Evolutionary conservation across 2,329 filamentous ascomycete species (phyloP).

Genomic region (Ophiostoma perfectum): DNA sequence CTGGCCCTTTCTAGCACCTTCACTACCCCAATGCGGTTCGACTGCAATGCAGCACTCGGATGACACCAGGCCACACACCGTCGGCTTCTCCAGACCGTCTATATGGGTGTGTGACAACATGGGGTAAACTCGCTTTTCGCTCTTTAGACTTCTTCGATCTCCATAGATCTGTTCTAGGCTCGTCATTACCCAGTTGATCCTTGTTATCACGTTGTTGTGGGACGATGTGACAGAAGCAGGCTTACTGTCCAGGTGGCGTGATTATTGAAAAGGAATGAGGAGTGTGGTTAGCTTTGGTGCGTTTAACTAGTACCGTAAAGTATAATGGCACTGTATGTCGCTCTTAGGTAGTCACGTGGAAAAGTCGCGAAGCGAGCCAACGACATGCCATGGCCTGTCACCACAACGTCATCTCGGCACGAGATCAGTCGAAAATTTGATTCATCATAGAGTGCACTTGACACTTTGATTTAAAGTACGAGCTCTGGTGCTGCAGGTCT

Average conservation of each 20-base stretch:
- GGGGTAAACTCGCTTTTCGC: conserved; percentile 3
- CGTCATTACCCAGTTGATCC: no score
- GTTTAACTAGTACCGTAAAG: not conserved
- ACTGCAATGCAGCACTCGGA: not conserved
- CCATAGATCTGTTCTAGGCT: not conserved
- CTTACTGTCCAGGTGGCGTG: not conserved
- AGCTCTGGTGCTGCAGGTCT: no score
- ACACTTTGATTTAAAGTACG: no score
- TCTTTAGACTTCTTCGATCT: not conserved
- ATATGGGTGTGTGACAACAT: not conserved
- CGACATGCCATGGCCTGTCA: not conserved
- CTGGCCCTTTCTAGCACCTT: not conserved
- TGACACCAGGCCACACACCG: not conserved
- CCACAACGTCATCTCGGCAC: not conserved
- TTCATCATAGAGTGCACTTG: no score
- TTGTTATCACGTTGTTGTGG: conserved; percentile 5
- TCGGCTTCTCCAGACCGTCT: conserved; percentile 1
- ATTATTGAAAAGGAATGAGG: not conserved
- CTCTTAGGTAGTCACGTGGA: not conserved
- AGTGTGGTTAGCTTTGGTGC: not conserved
- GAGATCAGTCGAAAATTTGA: not conserved
- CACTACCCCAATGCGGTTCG: not conserved
- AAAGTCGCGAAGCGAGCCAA: not conserved
- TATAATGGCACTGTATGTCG: not conserved
- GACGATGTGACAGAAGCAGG: not conserved